Evolutionary conservation across 2,329 filamentous ascomycete species (phyloP), one percentile per base, ranked within the genome.

Genomic region (Xylariaceae sp.): DNA sequence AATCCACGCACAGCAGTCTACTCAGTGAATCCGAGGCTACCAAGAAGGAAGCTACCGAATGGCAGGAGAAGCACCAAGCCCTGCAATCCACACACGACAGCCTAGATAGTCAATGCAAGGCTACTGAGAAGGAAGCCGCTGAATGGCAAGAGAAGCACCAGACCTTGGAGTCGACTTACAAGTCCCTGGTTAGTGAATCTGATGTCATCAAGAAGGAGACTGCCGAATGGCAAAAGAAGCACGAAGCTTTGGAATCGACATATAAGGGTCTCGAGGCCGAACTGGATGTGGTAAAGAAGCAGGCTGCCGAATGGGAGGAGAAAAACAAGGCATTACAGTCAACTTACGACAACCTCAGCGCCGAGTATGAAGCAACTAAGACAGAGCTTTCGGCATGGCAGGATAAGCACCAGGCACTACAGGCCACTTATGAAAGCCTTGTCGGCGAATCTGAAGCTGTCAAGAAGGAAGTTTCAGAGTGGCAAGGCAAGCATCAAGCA

Each of bases 11-110:
- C 23, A 61, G 66, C 29, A 54, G 62, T 19, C 61, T 68, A 4
- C 71, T 71, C 67, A 69, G 65, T 36, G 61, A 73, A 41, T 71
- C 74, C 14, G 70, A 71, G n/a, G 65, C 69, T 17, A 63, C 73
- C 9, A 69, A 70, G 60, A 63, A 64, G 31, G 62, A 61, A 29
- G 39, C 65, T 3, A 45, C 63, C 3, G 56, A 67, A n/a, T 50
- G 57, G 33, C 62, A 65, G 37, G 63, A 65, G 43, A 69, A 68
- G 55, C 55, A 64, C 47, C 26, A 51, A 17, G 29, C 43, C 29
- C 31, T 63, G 28, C 45, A 61, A 53, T 14, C 61, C 37, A 31
- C 37, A 58, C 52, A 54, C 37, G 58, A 61, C 16, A 54, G 44
- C 21, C 48, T 62, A 3, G 34, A 45, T 19, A 34, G 70, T 11